Conservation (phyloP, 768 basidiomycete genomes). For the Suillus ampliporus region DNA sequence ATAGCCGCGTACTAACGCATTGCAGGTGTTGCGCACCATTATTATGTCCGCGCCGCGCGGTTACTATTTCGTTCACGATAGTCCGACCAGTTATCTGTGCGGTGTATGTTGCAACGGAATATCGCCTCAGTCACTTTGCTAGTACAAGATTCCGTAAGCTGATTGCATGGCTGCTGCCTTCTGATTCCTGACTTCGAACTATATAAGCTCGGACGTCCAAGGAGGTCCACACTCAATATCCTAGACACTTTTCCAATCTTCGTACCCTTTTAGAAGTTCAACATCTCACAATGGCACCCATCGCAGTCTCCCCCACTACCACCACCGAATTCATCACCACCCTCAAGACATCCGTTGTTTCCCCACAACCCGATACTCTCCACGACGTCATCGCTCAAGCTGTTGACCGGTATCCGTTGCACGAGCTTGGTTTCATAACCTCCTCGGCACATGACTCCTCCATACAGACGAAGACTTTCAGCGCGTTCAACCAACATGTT, state of each 20-base stretch:
- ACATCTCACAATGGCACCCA: constrained; percentile 20
- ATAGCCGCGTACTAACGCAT: not conserved
- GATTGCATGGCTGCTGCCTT: constrained; percentile 1
- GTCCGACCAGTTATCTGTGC: not conserved
- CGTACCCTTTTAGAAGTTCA: not conserved
- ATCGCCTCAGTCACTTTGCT: not conserved
- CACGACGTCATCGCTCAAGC: constrained; percentile 29
- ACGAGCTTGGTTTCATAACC: constrained; percentile 32
- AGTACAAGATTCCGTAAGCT: not conserved
- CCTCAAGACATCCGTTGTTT: constrained; percentile 7
- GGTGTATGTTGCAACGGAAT: not conserved
- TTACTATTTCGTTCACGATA: not conserved
- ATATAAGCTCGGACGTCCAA: constrained; percentile 26
- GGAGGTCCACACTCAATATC: constrained; percentile 13
- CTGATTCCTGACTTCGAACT: constrained; percentile 9
- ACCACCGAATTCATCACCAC: constrained; percentile 11
- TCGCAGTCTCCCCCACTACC: constrained; percentile 19
- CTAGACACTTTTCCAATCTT: constrained; percentile 5
- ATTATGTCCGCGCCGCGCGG: not conserved
- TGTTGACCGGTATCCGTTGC: constrained; percentile 26
- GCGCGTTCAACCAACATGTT: constrained; percentile 21
- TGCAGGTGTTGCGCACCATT: not conserved
- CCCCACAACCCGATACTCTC: constrained; percentile 20
- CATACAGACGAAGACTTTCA: constrained; percentile 32
- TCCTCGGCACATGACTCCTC: constrained; percentile 37